Evolutionary conservation across 352 stramenopile species (phyloP).

Genomic region (Thraustochytrium sp.): DNA sequence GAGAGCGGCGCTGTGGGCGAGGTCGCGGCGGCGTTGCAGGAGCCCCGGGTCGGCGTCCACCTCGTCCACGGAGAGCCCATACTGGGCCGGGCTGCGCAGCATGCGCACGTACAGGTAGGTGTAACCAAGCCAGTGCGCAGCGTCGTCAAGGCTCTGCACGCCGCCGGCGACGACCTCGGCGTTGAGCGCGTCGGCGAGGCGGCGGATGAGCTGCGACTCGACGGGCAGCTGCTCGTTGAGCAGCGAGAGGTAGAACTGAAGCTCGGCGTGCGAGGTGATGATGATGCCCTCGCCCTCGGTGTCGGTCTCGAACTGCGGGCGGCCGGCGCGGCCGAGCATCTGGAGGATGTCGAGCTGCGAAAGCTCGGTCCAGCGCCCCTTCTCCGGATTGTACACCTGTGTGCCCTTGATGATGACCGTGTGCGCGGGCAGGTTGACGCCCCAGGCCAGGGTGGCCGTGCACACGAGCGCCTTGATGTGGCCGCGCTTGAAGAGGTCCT

Average conservation of each 20-base stretch:
- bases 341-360: constrained; percentile 96
- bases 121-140: constrained; percentile 97
- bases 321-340: constrained; percentile 96
- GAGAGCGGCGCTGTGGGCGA: constrained; percentile 90
- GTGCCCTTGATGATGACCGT: constrained; percentile 99
- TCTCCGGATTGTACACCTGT: constrained; percentile 98
- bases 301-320: constrained; percentile 95
- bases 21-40: constrained; percentile 86
- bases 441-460: constrained; percentile 98
- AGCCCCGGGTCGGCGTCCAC: constrained; percentile 84
- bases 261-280: constrained; percentile 94
- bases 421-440: constrained; percentile 98
- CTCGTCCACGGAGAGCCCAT: constrained; percentile 81
- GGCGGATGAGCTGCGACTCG: constrained; percentile 95
- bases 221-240: constrained; percentile 99
- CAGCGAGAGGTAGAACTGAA: constrained; percentile 98
- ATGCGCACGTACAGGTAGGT: constrained; percentile 99
- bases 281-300: constrained; percentile 94
- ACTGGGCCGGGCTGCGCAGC: constrained; percentile 92
- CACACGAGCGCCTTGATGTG: constrained; percentile 94
- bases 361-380: constrained; percentile 94
- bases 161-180: constrained; percentile 96
- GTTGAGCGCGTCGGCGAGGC: constrained; percentile 95
- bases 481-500: constrained; percentile 95
- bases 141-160: constrained; percentile 86